Evolutionary conservation across 2,329 filamentous ascomycete genomes (phyloP).

Genomic region (Fusarium robinianum): DNA sequence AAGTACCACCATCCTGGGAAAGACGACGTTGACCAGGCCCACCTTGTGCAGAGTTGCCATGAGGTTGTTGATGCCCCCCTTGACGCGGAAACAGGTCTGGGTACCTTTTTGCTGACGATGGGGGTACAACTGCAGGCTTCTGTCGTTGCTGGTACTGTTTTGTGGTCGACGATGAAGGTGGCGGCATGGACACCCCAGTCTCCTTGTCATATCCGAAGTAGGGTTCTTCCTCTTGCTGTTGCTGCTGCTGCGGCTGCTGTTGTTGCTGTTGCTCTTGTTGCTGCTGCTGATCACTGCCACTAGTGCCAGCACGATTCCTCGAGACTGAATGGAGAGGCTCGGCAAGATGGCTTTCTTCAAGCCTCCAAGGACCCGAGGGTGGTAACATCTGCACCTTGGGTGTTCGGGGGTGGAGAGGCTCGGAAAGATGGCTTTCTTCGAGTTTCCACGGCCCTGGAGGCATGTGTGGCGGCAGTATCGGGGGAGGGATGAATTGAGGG

Average conservation of each 20-base stretch:
- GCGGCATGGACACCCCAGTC: conserved; percentile 44
- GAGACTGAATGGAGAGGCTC: conserved; percentile 50
- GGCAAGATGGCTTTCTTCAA: conserved; percentile 58
- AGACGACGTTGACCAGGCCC: conserved; percentile 9
- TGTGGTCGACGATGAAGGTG: conserved; percentile 16
- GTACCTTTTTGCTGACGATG: conserved; percentile 56
- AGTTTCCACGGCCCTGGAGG: conserved; percentile 56
- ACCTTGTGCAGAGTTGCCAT: conserved; percentile 20
- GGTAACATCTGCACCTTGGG: conserved; percentile 44
- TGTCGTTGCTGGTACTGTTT: conserved; percentile 31
- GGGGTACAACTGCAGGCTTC: conserved; percentile 49
- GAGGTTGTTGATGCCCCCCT: conserved; percentile 22
- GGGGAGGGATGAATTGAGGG: conserved; percentile 13
- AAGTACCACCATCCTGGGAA: conserved; percentile 33
- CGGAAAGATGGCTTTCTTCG: conserved; percentile 58
- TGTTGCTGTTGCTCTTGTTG: too few relatives aligned
- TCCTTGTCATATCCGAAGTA: conserved; percentile 50
- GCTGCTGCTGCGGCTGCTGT: too few relatives aligned
- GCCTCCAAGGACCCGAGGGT: conserved; percentile 53
- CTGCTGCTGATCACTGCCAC: conserved; percentile 38
- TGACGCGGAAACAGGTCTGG: conserved; percentile 50
- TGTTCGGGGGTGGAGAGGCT: conserved; percentile 49
- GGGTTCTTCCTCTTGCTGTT: too few relatives aligned
- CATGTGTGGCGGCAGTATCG: conserved; percentile 31
- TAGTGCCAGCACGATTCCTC: conserved; percentile 42